Base-by-base conservation (phyloP, 2,329 filamentous ascomycete genomes). In the Dothiorella sarmentorum region DNA sequence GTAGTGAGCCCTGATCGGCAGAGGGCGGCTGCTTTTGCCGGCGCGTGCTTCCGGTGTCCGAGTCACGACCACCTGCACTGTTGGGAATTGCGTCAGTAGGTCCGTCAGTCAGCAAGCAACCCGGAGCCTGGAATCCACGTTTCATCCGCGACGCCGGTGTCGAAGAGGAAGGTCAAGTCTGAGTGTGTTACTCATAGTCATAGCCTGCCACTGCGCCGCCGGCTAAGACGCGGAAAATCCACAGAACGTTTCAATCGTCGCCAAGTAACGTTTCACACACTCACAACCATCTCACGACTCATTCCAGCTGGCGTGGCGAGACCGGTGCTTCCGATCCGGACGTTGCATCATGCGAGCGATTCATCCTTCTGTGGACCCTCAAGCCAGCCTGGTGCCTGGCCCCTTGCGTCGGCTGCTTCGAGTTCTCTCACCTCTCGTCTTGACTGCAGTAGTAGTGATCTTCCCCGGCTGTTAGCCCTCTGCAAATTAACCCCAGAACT, bases 401-500 rank as follows among this genome's bases (percentile, higher is more conserved):
- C 29, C 20, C 18, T 20, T 43, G 3, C 40, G 7, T 26, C 9
- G 3, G 7, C 18, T 26, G 40, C 40, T 26, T n/a, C n/a, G n/a
- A n/a, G n/a, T n/a, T n/a, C n/a, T n/a, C n/a, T n/a, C n/a, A n/a
- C n/a, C n/a, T n/a, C n/a, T n/a, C n/a, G n/a, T n/a, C n/a, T n/a
- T n/a, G n/a, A n/a, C n/a, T n/a, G n/a, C n/a, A n/a, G n/a, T n/a
- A n/a, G n/a, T n/a, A n/a, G n/a, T 40, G 49, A 53, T 53, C 49
- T 22, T 13, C 49, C 18, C 49, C 49, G 31, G 49, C 49, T 10
- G 20, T 29, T 53, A 53, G 49, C 49, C 49, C 24, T 53, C 49
- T 53, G 33, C 22, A 53, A 53, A 53, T 53, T 53, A 53, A 53
- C 33, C 49, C 49, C 49, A 53, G 33, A n/a, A 53, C 49, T 53